These are phyloP conservation scores for Torulaspora gathmanii DNA, from an alignment of 805 yeast genomes.

Conservation along the genomic window DNA sequence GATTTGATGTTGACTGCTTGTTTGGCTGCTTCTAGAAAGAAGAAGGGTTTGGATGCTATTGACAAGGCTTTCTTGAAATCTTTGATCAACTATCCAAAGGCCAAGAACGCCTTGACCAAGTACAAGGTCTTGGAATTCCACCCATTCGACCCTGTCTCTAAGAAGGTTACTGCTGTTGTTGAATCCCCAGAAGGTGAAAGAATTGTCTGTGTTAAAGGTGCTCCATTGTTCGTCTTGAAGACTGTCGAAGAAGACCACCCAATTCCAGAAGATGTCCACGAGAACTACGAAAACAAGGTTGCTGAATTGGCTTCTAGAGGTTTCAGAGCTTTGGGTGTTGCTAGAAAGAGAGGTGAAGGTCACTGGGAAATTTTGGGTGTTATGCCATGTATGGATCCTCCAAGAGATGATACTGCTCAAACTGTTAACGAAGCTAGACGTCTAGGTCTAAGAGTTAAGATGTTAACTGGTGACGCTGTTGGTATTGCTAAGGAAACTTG, in stretches of 20 bases:
- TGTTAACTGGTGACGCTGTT: slow-evolving; percentile 99
- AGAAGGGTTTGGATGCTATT: slow-evolving; percentile 96
- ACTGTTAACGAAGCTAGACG: slow-evolving; percentile 87
- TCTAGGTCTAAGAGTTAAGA: slow-evolving; percentile 92
- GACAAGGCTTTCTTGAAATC: slow-evolving; percentile 95
- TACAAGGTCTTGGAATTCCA: slow-evolving; percentile 94
- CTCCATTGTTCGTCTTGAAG: slow-evolving; percentile 93
- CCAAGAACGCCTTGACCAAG: slow-evolving; percentile 86
- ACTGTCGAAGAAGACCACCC: slow-evolving; percentile 97
- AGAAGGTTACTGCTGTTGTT: slow-evolving; percentile 91
- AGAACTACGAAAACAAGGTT: slow-evolving; percentile 93
- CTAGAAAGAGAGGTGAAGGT: slow-evolving; percentile 97
- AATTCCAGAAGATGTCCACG: slow-evolving; percentile 87
- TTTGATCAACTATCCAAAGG: slow-evolving; percentile 81
- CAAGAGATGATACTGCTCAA: slow-evolving; percentile 96
- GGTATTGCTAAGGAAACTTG: slow-evolving; percentile 98
- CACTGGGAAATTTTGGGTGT: slow-evolving; percentile 97
- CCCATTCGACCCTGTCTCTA: slow-evolving; percentile 96
- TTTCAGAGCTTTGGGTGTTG: slow-evolving; percentile 98
- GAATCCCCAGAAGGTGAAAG: slow-evolving; percentile 95
- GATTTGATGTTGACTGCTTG: slow-evolving; percentile 96
- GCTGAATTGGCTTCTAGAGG: slow-evolving; percentile 98
- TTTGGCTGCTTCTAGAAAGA: slow-evolving; percentile 96
- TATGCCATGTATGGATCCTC: slow-evolving; percentile 99
- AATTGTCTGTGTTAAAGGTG: slow-evolving; percentile 95